phyloP scores from a whole-genome alignment of 129 eudicot genomes.

The Chrysanthemum seticuspe region DNA sequence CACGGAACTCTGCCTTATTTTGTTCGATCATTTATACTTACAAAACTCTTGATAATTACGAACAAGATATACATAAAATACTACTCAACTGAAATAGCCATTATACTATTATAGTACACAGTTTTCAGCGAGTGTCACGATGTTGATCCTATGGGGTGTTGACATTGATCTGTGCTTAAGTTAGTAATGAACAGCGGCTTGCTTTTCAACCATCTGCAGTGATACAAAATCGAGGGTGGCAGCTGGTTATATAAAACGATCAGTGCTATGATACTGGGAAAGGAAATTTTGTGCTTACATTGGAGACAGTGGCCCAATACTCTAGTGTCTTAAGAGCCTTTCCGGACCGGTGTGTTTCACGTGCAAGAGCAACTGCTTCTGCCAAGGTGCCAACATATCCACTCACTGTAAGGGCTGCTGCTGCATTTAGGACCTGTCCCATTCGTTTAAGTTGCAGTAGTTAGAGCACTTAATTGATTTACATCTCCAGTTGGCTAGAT shows the following conservation, averaged over 20 bases:
- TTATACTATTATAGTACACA: too few relatives aligned
- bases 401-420: conserved; percentile 76
- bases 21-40: background rate
- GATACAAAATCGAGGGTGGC: background rate
- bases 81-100: too few relatives aligned
- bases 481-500: background rate
- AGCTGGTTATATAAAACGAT: background rate
- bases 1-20: background rate
- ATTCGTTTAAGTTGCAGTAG: conserved; percentile 5
- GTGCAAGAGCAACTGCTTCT: conserved; percentile 76
- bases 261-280: background rate
- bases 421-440: conserved; percentile 79
- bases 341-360: conserved; percentile 69
- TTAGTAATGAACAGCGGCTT: background rate
- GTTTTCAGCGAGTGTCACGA: background rate
- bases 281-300: conserved; percentile 35
- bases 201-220: conserved; percentile 28
- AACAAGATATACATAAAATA: background rate
- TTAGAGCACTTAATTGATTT: conserved; percentile 11
- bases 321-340: conserved; percentile 59
- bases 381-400: conserved; percentile 58
- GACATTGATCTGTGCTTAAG: background rate
- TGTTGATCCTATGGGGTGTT: conserved; percentile 5
- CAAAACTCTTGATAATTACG: background rate
- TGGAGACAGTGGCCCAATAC: conserved; percentile 52